A percentile compares a stretch with the other conserved stretches of the same genome.
Conservation (phyloP, 495 filamentous ascomycete species). For the Penicillium diatomitis region DNA sequence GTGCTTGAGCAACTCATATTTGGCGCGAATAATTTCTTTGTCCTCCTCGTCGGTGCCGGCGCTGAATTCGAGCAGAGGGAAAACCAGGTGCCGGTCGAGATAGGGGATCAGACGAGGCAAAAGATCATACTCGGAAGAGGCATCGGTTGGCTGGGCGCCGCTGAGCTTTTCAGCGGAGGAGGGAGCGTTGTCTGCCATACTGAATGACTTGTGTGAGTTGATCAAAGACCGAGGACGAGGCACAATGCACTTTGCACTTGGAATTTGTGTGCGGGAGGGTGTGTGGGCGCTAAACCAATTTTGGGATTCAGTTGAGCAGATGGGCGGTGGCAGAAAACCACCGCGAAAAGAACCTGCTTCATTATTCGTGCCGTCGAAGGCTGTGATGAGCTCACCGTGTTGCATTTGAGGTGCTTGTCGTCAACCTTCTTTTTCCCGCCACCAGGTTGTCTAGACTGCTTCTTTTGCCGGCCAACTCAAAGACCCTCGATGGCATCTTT, state of each 20-base stretch:
- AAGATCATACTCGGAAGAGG: slow-evolving; percentile 64
- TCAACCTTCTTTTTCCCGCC: slow-evolving; percentile 9
- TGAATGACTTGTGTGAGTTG: slow-evolving; percentile 13
- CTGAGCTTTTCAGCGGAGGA: slow-evolving; percentile 48
- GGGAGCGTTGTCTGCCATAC: slow-evolving; percentile 60
- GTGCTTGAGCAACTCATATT: slow-evolving; percentile 85
- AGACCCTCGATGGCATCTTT: slow-evolving; percentile 28
- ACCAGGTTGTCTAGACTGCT: slow-evolving; percentile 6
- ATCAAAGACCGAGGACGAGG: slow-evolving; percentile 13
- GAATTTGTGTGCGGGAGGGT: slow-evolving; percentile 38
- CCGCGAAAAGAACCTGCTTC: slow-evolving; percentile 19
- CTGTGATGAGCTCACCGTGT: background rate
- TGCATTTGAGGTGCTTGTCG: background rate
- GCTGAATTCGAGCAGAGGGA: slow-evolving; percentile 85
- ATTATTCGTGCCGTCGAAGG: background rate
- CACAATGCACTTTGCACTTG: slow-evolving; percentile 11
- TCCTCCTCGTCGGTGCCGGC: slow-evolving; percentile 48
- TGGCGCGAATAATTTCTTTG: slow-evolving; percentile 65
- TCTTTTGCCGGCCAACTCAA: background rate
- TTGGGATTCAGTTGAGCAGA: slow-evolving; percentile 12
- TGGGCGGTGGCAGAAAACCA: slow-evolving; percentile 24
- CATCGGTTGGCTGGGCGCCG: slow-evolving; percentile 42
- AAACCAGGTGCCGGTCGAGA: slow-evolving; percentile 93
- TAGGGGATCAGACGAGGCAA: slow-evolving; percentile 81
- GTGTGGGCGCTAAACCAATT: slow-evolving; percentile 27